A percentile compares a stretch with the other conserved stretches of the same genome.
Evolutionary conservation across 352 stramenopile genomes (phyloP).

Genomic region (Blastocystis sp.): DNA sequence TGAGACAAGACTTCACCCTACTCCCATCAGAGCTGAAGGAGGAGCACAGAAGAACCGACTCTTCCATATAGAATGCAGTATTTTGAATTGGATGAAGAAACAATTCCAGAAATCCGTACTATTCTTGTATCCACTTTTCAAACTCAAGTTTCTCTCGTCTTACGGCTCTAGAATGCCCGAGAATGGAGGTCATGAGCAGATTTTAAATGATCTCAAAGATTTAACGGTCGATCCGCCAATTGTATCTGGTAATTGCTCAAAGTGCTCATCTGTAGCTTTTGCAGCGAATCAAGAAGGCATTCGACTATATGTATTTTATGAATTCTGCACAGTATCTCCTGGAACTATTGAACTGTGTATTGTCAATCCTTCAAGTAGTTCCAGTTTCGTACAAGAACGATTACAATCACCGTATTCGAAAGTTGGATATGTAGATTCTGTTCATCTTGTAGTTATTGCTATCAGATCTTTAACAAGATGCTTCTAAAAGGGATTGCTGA

Average conservation of each 20-base stretch:
- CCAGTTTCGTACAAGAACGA: constrained; percentile 42
- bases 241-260: background rate
- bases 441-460: constrained; percentile 5
- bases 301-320: constrained; percentile 29
- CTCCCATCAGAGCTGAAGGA: constrained; percentile 31
- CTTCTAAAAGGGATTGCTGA: background rate
- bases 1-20: background rate
- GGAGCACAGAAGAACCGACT: constrained; percentile 1
- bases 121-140: background rate
- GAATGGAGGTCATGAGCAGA: background rate
- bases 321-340: background rate
- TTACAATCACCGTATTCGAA: constrained; percentile 37
- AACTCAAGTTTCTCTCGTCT: background rate
- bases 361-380: background rate
- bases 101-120: background rate
- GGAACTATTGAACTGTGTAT: background rate
- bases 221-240: constrained; percentile 13
- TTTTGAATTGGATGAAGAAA: background rate
- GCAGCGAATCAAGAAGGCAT: constrained; percentile 13
- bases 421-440: background rate
- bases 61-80: background rate
- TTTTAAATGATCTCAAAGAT: constrained; percentile 32
- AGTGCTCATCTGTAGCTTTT: constrained; percentile 18
- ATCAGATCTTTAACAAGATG: constrained; percentile 50
- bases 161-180: background rate